Evolutionary conservation across 2,329 filamentous ascomycete genomes (phyloP).

Genomic region (Leptographium galeiforme): DNA sequence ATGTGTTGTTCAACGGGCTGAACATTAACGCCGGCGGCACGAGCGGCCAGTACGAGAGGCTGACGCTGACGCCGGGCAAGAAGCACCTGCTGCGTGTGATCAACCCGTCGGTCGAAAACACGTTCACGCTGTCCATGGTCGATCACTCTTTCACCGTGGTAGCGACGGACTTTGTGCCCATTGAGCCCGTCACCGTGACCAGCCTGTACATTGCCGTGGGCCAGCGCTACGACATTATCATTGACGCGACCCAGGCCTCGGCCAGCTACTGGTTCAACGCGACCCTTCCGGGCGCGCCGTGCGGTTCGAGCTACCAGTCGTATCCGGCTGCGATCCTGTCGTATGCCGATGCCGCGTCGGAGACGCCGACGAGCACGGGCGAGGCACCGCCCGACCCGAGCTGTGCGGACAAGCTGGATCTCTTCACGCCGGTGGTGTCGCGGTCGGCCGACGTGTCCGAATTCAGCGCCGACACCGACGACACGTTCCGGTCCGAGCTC

Average conservation of each 20-base stretch:
- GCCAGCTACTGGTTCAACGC: conserved; percentile 31
- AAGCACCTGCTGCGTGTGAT: conserved; percentile 36
- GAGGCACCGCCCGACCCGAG: conserved; percentile 10
- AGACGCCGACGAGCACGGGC: conserved; percentile 16
- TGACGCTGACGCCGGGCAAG: conserved; percentile 28
- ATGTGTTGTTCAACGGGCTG: conserved; percentile 32
- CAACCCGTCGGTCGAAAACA: conserved; percentile 36
- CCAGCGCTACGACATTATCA: conserved; percentile 30
- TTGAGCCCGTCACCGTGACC: conserved; percentile 34
- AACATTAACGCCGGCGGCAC: conserved; percentile 18
- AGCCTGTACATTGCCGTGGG: conserved; percentile 36
- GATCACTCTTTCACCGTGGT: conserved; percentile 30
- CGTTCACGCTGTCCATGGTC: conserved; percentile 32
- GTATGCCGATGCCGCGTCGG: conserved; percentile 11
- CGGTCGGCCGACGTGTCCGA: conserved; percentile 9
- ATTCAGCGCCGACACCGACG: conserved; percentile 8
- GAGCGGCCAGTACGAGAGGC: conserved; percentile 19
- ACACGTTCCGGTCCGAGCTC: conserved; percentile 8
- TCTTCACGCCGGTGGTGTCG: conserved; percentile 11
- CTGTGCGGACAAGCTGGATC: conserved; percentile 10
- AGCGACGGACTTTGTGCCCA: conserved; percentile 35
- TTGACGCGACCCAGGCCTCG: conserved; percentile 23
- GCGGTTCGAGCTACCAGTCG: conserved; percentile 14
- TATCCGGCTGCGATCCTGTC: conserved; percentile 17
- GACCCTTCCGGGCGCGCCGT: conserved; percentile 16